Evolutionary conservation across 352 stramenopile species (phyloP).

Genomic region (Phytophthora rubi): DNA sequence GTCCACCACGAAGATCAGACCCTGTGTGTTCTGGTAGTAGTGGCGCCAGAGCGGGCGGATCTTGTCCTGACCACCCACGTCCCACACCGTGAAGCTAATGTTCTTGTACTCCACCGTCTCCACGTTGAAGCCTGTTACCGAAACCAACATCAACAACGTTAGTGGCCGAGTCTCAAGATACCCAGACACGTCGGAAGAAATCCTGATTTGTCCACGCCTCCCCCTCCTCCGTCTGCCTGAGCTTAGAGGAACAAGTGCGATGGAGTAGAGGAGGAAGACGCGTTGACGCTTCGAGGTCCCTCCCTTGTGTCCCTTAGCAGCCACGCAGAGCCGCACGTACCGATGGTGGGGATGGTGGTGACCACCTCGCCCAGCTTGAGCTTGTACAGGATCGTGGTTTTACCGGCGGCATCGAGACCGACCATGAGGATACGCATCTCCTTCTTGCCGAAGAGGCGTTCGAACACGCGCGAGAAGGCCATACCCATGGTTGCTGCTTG

Average conservation of each 20-base stretch:
- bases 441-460: conserved; percentile 98
- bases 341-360: conserved; percentile 98
- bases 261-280: background rate
- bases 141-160: conserved; percentile 24
- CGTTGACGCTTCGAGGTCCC: background rate
- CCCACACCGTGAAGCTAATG: conserved; percentile 99
- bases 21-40: conserved; percentile 99
- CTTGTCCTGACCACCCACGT: conserved; percentile 99
- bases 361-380: conserved; percentile 94
- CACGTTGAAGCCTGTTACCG: conserved; percentile 95
- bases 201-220: background rate
- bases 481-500: conserved; percentile 94
- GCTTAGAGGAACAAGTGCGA: background rate
- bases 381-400: conserved; percentile 99
- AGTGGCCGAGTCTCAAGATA: conserved; percentile 1
- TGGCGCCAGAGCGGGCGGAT: conserved; percentile 98
- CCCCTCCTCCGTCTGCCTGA: conserved; percentile 19
- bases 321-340: conserved; percentile 68
- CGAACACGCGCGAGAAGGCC: conserved; percentile 97
- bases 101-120: conserved; percentile 99
- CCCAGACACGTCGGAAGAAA: background rate
- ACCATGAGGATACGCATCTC: conserved; percentile 99
- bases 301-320: background rate
- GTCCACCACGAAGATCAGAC: conserved; percentile 99
- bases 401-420: conserved; percentile 99